Base-by-base conservation (phyloP, 1,284 basidiomycete species). In the Uromyces viciae-fabae region DNA sequence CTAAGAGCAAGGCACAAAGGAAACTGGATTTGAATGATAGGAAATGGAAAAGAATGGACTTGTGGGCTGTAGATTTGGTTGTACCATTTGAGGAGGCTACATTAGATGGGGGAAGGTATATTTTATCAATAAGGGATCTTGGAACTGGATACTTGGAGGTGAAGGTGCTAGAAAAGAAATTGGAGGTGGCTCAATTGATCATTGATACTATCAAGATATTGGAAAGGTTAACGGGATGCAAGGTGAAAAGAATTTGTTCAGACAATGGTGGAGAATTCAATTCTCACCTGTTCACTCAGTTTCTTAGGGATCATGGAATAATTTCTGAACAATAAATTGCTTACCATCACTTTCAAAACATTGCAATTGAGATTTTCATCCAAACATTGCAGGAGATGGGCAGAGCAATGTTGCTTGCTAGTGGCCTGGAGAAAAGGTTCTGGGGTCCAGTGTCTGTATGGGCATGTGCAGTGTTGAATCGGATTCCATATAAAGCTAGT, bases 181-280 rank as follows among this genome's bases (percentile, higher is more conserved):
- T 7, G 1, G 38, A 75, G 14, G 58, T 46, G 2, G n/a, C 22
- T 2, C 15, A 60, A 4, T 1, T 25, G 3, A n/a, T 64, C 1
- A 43, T 31, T 5, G 7, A 64, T n/a, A 49, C 46, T 2, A 49
- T 76, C n/a, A 42, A 19, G 4, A 19, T 40, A 1, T 76, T 56
- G 74, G 56, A 76, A 28, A 31, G 3, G 7, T 40, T 28, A 22
- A 66, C 60, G 0, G 25, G 25, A 14, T 28, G 9, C 1, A 42
- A 43, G 25, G 38, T 76, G 14, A 76, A 76, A 42, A 14, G 28
- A 7, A 4, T 76, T 9, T n/a, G 60, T 9, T 46, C 43, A 15
- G 64, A 77, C 31, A 52, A 64, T 28, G 46, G 75, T 3, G 64
- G 62, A 1, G 75, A 77, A 54, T 77, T 64, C 46, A 66, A 46